Base-by-base conservation (phyloP, 176 grass and related monocot genomes). In the Eremochloa ophiuroides region DNA sequence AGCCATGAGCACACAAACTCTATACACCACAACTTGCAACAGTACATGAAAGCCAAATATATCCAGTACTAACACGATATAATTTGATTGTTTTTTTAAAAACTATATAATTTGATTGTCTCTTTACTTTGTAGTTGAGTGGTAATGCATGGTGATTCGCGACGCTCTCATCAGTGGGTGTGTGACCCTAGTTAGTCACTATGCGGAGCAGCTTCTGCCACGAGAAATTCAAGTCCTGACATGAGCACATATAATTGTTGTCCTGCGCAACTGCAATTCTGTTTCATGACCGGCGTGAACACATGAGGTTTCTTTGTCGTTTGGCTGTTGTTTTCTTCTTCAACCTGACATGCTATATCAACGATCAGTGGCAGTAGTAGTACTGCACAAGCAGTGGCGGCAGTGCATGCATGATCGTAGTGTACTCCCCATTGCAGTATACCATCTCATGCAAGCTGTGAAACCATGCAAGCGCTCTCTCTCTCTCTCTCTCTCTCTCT, bases 181-280 rank as follows among this genome's bases (percentile, higher is more conserved):
- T 43, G 61, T 56, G 51, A 68, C 34, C 30, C 43, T 63, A 43
- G 66, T 51, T 5, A 35, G 31, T 18, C 28, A 61, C 56, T 12
- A 47, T 48, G 17, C 10, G 25, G 60, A 51, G 44, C 20, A 51
- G 25, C 85, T 75, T 61, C 72, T 69, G 80, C 15, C 67, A 84
- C 75, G 69, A 88, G 76, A 80, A 84, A 84, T 84, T 88, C 34
- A 88, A 75, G 81, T 61, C 61, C 87, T 89, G 87, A 89, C 82
- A 81, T 76, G 63, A 63, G 62, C 43, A 61, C 35, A 34, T 61
- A 61, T 84, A 69, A 80, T 56, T 80, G 75, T 43, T 64, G 73
- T 33, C 64, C 82, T 76, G 62, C 13, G 30, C 77, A 67, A 68
- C 77, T 17, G 71, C 87, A 81, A 62, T 85, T 85, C 87, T 89